Evolutionary conservation across 1,284 basidiomycete genomes (phyloP).

Genomic region (Apiotrichum gracile): DNA sequence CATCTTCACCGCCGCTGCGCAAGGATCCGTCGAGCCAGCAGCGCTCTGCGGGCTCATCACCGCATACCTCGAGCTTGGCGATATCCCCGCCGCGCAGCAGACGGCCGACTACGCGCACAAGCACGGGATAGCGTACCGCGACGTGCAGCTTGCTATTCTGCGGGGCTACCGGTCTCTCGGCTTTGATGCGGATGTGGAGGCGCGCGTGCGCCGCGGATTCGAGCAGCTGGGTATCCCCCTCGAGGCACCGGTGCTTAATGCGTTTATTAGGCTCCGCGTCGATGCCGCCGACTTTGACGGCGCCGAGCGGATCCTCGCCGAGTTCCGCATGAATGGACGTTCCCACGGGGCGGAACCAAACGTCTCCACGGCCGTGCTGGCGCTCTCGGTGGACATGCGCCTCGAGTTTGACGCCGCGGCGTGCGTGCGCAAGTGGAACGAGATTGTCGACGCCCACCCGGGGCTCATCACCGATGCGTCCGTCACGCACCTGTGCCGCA

Average conservation of each 20-base stretch:
- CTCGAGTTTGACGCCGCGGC: not conserved
- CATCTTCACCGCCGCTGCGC: conserved; percentile 16
- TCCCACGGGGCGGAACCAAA: not conserved
- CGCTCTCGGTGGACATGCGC: not conserved
- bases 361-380: not conserved
- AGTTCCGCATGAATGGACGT: conserved; percentile 15
- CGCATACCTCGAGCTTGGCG: conserved; percentile 27
- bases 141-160: conserved; percentile 30
- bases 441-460: not conserved
- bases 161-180: conserved; percentile 31
- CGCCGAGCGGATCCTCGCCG: conserved; percentile 19
- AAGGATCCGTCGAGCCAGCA: not conserved
- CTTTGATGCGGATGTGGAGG: conserved; percentile 23
- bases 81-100: conserved; percentile 9
- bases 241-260: conserved; percentile 25
- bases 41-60: conserved; percentile 18
- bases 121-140: not conserved
- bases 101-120: not conserved
- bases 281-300: conserved; percentile 22
- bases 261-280: conserved; percentile 27
- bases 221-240: conserved; percentile 16
- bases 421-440: not conserved
- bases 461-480: conserved; percentile 4
- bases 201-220: conserved; percentile 25
- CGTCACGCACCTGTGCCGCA: conserved; percentile 12